A percentile compares a stretch with the other conserved stretches of the same genome.
Conservation (phyloP, 2,329 filamentous ascomycete genomes). For the Penicillium hordei region DNA sequence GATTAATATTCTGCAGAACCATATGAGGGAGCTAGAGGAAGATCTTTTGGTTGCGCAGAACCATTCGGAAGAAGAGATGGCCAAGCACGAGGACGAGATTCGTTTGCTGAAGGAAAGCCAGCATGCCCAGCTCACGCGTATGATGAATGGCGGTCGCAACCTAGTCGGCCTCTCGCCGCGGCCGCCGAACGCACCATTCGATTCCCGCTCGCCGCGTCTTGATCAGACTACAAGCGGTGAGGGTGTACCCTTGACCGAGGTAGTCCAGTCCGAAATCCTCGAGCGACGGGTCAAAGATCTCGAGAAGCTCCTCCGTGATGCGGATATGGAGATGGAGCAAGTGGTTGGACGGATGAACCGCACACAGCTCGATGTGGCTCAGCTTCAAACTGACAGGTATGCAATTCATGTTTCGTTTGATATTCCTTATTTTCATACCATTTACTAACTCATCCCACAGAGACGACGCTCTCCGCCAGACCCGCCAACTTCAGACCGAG, state of each 20-base stretch:
- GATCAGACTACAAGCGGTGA: constrained; percentile 62
- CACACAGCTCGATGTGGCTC: constrained; percentile 78
- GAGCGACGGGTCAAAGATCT: constrained; percentile 79
- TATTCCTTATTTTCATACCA: neutral
- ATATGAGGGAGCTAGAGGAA: constrained; percentile 80
- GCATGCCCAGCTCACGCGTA: constrained; percentile 72
- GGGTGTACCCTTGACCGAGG: constrained; percentile 62
- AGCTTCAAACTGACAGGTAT: constrained; percentile 62
- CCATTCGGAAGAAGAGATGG: constrained; percentile 78
- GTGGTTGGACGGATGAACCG: constrained; percentile 79
- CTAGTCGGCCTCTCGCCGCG: constrained; percentile 54
- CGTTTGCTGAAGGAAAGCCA: constrained; percentile 72
- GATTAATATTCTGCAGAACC: constrained; percentile 79
- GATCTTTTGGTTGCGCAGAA: constrained; percentile 79
- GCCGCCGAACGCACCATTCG: constrained; percentile 62
- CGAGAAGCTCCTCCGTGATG: constrained; percentile 73
- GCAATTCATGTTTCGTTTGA: constrained; percentile 10
- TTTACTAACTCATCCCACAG: constrained; percentile 39
- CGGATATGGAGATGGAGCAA: constrained; percentile 79
- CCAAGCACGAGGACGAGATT: constrained; percentile 83
- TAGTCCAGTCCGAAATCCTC: constrained; percentile 70
- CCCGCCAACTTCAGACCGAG: constrained; percentile 66
- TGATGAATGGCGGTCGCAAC: constrained; percentile 56
- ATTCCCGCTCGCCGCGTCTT: constrained; percentile 58
- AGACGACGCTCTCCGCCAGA: constrained; percentile 72